Percentiles rank a stretch among this genome's conserved stretches.
Evolutionary conservation across 768 basidiomycete genomes (phyloP).

Genomic region (Chalciporus piperatus): DNA sequence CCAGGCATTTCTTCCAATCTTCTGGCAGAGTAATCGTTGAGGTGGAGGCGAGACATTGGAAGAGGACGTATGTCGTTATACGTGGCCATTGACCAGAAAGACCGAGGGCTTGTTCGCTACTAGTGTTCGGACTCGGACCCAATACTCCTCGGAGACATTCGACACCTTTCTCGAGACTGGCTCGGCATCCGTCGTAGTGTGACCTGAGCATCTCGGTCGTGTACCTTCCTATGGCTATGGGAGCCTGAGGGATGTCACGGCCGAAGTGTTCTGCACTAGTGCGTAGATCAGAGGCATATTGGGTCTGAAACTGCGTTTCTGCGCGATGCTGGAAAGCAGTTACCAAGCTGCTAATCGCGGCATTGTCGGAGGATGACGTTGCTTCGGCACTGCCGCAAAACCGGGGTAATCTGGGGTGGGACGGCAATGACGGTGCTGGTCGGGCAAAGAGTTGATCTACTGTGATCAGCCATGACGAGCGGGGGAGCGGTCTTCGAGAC

Average conservation of each 20-base stretch:
- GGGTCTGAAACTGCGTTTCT: conserved; percentile 4
- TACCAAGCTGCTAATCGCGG: not conserved
- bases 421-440: not conserved
- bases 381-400: not conserved
- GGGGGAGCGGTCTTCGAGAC: not conserved
- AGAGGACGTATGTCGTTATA: conserved; percentile 29
- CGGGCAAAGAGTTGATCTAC: conserved; percentile 7
- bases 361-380: not conserved
- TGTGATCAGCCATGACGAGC: not conserved
- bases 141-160: conserved; percentile 2
- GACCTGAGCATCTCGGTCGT: not conserved
- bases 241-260: no score
- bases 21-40: conserved; percentile 12
- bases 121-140: conserved; percentile 16
- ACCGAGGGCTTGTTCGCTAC: conserved; percentile 16
- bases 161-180: not conserved
- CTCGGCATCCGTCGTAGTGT: conserved; percentile 10
- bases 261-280: no score
- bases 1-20: conserved; percentile 32
- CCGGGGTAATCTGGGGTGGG: not conserved
- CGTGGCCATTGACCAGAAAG: conserved; percentile 38
- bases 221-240: no score
- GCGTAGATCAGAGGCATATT: conserved; percentile 12
- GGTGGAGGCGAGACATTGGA: conserved; percentile 30
- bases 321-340: conserved; percentile 4